These are phyloP conservation scores for Liquidambar formosana DNA, from an alignment of 164 flowering plant species.

Conservation along the genomic window DNA sequence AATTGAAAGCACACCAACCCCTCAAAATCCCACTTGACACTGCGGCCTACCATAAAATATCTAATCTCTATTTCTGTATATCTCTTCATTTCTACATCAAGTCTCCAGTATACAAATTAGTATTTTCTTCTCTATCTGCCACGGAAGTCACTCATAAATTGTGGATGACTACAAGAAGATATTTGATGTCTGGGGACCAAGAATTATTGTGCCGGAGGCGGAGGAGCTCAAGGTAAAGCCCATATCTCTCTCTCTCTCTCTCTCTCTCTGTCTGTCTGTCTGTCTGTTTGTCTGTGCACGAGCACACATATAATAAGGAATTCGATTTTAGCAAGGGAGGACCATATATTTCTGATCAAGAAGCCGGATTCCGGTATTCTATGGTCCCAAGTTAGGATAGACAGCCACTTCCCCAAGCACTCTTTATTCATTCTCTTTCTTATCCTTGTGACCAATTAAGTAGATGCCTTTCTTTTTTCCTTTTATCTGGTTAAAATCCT, in stretches of 20 bases:
- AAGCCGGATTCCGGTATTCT: neutral
- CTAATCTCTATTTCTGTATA: neutral
- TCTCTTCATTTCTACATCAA: neutral
- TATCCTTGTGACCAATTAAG: neutral
- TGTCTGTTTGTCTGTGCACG: neutral
- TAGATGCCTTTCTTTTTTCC: neutral
- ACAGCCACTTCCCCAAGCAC: neutral
- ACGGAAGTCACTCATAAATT: neutral
- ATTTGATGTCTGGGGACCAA: neutral
- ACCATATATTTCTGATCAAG: neutral
- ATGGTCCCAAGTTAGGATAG: neutral
- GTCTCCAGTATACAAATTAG: too few relatives aligned
- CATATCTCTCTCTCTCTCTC: constrained; percentile 1
- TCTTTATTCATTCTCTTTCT: neutral
- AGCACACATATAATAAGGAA: neutral
- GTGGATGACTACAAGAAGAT: neutral
- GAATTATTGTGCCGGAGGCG: neutral
- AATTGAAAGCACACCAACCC: neutral
- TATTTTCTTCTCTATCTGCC: neutral
- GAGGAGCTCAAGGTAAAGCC: too few relatives aligned
- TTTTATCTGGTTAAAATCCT: neutral
- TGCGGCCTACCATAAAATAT: neutral
- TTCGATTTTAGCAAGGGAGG: neutral
- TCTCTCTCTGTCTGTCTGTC: too few relatives aligned
- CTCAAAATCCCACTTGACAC: neutral